These are phyloP conservation scores for Macrophomina phaseolina DNA, from an alignment of 2,329 filamentous ascomycete species.

Conservation along the genomic window DNA sequence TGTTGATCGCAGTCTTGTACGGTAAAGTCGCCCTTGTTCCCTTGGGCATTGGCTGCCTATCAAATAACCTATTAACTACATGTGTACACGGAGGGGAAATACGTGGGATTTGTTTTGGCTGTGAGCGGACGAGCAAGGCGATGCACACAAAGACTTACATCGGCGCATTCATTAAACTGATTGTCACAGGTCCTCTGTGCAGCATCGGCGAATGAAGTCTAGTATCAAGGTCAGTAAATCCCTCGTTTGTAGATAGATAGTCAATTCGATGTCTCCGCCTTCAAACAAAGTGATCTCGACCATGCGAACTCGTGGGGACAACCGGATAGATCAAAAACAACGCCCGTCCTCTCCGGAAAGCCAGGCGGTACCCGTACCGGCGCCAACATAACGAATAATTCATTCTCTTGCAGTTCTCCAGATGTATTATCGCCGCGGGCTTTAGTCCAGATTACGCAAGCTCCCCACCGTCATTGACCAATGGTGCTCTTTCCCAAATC, in stretches of 20 bases:
- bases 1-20: slow-evolving; percentile 17
- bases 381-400: too few relatives aligned
- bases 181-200: slow-evolving; percentile 27
- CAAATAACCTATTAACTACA: not conserved
- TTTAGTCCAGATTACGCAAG: too few relatives aligned
- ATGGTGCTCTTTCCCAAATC: not conserved
- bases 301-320: too few relatives aligned
- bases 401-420: too few relatives aligned
- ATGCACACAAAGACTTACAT: slow-evolving; percentile 10
- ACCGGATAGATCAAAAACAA: too few relatives aligned
- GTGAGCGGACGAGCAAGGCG: too few relatives aligned
- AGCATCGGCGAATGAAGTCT: slow-evolving; percentile 24
- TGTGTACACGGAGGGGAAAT: too few relatives aligned
- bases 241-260: not conserved
- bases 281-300: not conserved
- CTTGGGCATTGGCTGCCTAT: slow-evolving; percentile 23
- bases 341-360: too few relatives aligned
- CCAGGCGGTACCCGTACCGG: too few relatives aligned
- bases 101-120: too few relatives aligned
- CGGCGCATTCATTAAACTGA: slow-evolving; percentile 26
- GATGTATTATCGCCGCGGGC: too few relatives aligned
- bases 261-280: not conserved
- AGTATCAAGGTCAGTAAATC: not conserved
- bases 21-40: slow-evolving; percentile 21
- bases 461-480: too few relatives aligned